Percentiles rank a stretch among this genome's conserved stretches.
Evolutionary conservation across 805 yeast genomes (phyloP).

Genomic region (Nakazawaea pomicola): DNA sequence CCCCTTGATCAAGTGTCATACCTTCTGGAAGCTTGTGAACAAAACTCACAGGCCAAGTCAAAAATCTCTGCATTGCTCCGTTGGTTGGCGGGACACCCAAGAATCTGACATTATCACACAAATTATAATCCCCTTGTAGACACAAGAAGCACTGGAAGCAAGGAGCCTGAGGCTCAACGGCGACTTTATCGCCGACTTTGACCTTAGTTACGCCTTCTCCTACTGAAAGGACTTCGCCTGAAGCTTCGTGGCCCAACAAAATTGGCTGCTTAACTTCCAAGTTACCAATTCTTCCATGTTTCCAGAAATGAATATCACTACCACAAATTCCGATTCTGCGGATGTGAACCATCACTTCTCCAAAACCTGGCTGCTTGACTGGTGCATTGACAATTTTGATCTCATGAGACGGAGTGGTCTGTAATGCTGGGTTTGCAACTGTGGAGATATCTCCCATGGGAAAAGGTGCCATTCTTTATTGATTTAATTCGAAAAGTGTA

Average conservation of each 20-base stretch:
- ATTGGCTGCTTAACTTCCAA: slow-evolving; percentile 29
- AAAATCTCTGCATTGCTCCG: slow-evolving; percentile 35
- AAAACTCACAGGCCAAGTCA: slow-evolving; percentile 26
- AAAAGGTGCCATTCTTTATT: slow-evolving; percentile 6
- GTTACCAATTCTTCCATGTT: slow-evolving; percentile 60
- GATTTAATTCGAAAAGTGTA: too few relatives aligned
- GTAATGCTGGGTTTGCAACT: slow-evolving; percentile 6
- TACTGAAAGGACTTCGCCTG: slow-evolving; percentile 41
- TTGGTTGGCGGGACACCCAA: slow-evolving; percentile 32
- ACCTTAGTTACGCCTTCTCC: slow-evolving; percentile 43
- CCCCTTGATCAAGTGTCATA: slow-evolving; percentile 48
- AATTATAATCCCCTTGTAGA: slow-evolving; percentile 34
- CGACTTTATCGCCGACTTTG: slow-evolving; percentile 43
- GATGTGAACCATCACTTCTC: slow-evolving; percentile 50
- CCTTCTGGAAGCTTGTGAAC: slow-evolving; percentile 33
- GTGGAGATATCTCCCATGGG: neutral
- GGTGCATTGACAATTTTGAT: slow-evolving; percentile 12
- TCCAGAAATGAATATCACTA: slow-evolving; percentile 65
- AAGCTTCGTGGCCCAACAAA: slow-evolving; percentile 40
- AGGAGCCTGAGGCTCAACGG: slow-evolving; percentile 51
- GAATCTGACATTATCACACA: slow-evolving; percentile 33
- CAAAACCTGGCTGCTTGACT: slow-evolving; percentile 24
- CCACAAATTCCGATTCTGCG: slow-evolving; percentile 74
- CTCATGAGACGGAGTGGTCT: slow-evolving; percentile 3
- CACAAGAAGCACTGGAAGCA: slow-evolving; percentile 38